Conservation (phyloP, 495 filamentous ascomycete species). For the Xylaria scruposa region DNA sequence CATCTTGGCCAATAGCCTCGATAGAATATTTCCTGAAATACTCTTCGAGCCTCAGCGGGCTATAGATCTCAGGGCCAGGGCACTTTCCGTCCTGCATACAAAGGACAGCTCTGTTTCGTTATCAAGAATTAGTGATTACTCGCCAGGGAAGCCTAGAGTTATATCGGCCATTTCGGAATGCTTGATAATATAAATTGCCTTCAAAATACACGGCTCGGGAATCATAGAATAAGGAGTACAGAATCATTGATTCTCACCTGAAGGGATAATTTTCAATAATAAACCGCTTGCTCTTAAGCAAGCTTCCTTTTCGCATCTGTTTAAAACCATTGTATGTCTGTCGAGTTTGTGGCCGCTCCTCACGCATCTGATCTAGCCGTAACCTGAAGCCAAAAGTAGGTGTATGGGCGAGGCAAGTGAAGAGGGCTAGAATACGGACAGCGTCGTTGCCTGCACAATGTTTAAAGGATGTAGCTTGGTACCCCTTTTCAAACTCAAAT, state of each 20-base stretch:
- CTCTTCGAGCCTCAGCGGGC: not conserved
- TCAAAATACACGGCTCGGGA: not conserved
- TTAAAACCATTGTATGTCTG: not conserved
- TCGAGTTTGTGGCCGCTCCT: not conserved
- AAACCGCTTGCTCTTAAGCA: not conserved
- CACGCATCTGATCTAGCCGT: not conserved
- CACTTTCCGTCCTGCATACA: not conserved
- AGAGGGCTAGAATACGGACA: constrained; percentile 7
- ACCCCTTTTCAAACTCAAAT: not conserved
- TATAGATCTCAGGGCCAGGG: not conserved
- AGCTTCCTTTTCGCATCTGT: not conserved
- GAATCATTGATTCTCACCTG: not conserved
- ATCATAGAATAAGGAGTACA: not conserved
- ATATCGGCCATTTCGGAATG: not conserved
- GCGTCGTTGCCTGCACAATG: constrained; percentile 9
- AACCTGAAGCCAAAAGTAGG: constrained; percentile 1
- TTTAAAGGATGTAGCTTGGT: not conserved
- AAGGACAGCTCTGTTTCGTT: not conserved
- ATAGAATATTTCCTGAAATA: not conserved
- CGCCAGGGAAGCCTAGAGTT: not conserved
- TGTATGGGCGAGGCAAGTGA: constrained; percentile 10
- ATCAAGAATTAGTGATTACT: not conserved
- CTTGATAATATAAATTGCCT: not conserved
- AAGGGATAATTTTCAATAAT: not conserved
- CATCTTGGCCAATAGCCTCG: not conserved